These are phyloP conservation scores for Leccinum subspadiceum DNA, from an alignment of 1,284 basidiomycete genomes.

Conservation along the genomic window DNA sequence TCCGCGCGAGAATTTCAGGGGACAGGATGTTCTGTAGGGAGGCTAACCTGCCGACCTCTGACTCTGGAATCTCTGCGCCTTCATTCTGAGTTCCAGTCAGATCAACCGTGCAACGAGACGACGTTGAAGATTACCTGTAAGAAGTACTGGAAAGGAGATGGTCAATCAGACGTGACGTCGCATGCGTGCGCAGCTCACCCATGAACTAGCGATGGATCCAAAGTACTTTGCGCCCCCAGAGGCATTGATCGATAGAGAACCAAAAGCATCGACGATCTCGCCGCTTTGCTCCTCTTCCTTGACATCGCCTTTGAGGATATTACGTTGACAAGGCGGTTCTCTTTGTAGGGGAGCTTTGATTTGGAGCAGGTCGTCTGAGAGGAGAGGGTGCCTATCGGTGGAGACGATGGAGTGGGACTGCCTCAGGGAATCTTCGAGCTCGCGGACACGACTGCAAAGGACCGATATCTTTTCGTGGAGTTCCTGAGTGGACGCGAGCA, in stretches of 20 bases:
- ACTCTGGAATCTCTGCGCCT: constrained; percentile 49
- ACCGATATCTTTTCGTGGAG: constrained; percentile 79
- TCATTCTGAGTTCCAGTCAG: constrained; percentile 49
- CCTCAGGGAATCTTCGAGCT: constrained; percentile 73
- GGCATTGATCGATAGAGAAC: constrained; percentile 66
- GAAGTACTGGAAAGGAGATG: constrained; percentile 52
- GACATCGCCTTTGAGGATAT: constrained; percentile 22
- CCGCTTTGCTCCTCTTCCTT: constrained; percentile 63
- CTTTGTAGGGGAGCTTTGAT: constrained; percentile 73
- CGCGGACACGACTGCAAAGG: constrained; percentile 68
- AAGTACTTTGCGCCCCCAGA: constrained; percentile 71
- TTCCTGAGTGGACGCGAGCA: constrained; percentile 78
- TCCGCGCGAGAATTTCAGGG: constrained; percentile 58
- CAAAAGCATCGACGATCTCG: constrained; percentile 77
- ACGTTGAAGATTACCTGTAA: constrained; percentile 49
- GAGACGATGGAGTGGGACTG: constrained; percentile 58
- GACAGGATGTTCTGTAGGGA: constrained; percentile 57
- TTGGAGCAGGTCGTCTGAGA: constrained; percentile 65
- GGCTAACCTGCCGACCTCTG: constrained; percentile 44
- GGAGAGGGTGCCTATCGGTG: constrained; percentile 60
- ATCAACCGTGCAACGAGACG: constrained; percentile 5
- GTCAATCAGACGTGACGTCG: neutral
- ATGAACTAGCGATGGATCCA: constrained; percentile 74
- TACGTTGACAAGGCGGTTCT: constrained; percentile 40
- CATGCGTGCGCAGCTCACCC: constrained; percentile 40